Percentiles rank a stretch among this genome's conserved stretches.
phyloP scores from a whole-genome alignment of 371 early-diverging fungal genomes.

The Mucor velutinosus region DNA sequence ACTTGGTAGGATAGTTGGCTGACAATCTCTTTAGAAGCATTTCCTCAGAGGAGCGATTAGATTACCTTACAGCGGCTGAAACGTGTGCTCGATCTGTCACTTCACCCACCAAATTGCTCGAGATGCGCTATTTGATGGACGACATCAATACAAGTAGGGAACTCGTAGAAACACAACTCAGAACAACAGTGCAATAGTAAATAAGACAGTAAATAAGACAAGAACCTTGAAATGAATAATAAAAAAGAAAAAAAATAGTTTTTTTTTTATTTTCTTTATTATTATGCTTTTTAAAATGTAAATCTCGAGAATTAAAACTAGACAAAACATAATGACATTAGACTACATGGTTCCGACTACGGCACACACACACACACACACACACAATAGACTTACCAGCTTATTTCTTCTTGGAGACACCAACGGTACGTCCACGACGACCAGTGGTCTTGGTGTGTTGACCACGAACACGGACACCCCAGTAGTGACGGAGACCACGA shows the following conservation, averaged over 20 bases:
- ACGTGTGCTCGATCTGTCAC: constrained; percentile 21
- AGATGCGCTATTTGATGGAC: constrained; percentile 17
- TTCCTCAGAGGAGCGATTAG: too few relatives aligned
- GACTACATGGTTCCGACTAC: neutral
- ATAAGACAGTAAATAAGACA: too few relatives aligned
- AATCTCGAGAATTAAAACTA: neutral
- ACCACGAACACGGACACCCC: constrained; percentile 95
- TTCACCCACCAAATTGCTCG: constrained; percentile 23
- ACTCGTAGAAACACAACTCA: too few relatives aligned
- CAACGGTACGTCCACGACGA: constrained; percentile 96
- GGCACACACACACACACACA: neutral
- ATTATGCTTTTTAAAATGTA: neutral
- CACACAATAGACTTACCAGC: neutral
- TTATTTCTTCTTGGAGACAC: constrained; percentile 98
- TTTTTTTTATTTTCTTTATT: neutral
- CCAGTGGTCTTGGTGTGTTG: constrained; percentile 99
- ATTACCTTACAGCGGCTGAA: too few relatives aligned
- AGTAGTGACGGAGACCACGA: constrained; percentile 96
- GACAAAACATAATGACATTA: neutral
- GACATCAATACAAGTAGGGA: too few relatives aligned
- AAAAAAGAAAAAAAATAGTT: too few relatives aligned
- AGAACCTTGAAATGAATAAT: too few relatives aligned
- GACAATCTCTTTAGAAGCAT: too few relatives aligned
- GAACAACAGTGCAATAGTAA: too few relatives aligned
- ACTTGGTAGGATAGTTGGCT: too few relatives aligned